Evolutionary conservation across 768 basidiomycete genomes (phyloP).

Genomic region (Macrocybe gigantea): DNA sequence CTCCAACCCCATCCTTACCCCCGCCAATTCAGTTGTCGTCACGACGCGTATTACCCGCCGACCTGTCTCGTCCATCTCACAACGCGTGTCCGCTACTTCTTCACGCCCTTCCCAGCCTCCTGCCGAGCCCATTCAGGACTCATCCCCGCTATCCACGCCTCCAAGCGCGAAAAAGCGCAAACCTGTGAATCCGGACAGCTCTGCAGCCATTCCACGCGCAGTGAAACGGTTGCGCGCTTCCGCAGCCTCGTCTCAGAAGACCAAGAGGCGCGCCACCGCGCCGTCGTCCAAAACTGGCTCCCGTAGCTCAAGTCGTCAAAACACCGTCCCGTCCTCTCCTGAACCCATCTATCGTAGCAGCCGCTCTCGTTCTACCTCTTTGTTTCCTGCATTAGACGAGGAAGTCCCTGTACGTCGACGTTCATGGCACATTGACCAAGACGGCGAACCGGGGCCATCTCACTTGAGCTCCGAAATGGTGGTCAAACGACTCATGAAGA

Average conservation of each 20-base stretch:
- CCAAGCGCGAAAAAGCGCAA: slow-evolving; percentile 29
- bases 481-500: slow-evolving; percentile 55
- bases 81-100: slow-evolving; percentile 5
- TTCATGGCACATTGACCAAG: slow-evolving; percentile 46
- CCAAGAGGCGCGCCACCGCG: slow-evolving; percentile 25
- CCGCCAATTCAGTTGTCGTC: slow-evolving; percentile 5
- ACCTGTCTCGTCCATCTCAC: slow-evolving; percentile 1
- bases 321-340: slow-evolving; percentile 35
- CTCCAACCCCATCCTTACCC: not conserved
- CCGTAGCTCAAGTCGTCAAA: slow-evolving; percentile 37
- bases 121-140: slow-evolving; percentile 14
- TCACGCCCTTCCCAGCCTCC: slow-evolving; percentile 8
- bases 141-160: slow-evolving; percentile 23
- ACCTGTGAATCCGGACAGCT: slow-evolving; percentile 10
- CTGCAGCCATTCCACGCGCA: slow-evolving; percentile 24
- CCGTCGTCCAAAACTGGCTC: slow-evolving; percentile 31
- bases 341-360: slow-evolving; percentile 54
- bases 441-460: slow-evolving; percentile 43
- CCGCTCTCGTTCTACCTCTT: slow-evolving; percentile 62
- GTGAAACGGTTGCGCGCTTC: slow-evolving; percentile 33
- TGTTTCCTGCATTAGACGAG: slow-evolving; percentile 35
- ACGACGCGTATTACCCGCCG: slow-evolving; percentile 5
- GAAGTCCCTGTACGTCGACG: slow-evolving; percentile 31
- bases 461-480: slow-evolving; percentile 63
- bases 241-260: slow-evolving; percentile 16